Base-by-base conservation (phyloP, 1,284 basidiomycete species). In the Moesziomyces aphidis region DNA sequence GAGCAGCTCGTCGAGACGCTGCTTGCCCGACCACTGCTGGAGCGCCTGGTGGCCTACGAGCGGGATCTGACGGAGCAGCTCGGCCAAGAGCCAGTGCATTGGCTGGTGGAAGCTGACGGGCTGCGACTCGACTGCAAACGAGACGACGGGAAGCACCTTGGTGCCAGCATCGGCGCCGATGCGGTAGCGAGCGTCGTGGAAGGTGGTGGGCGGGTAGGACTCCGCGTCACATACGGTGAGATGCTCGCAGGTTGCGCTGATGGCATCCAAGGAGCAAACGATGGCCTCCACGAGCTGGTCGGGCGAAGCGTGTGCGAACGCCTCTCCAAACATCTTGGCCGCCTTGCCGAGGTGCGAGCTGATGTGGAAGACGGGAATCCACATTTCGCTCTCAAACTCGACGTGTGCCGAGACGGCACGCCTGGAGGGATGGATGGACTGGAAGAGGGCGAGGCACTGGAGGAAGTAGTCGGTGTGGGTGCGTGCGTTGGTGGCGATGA, bases 21-120 rank as follows among this genome's bases (percentile, higher is more conserved):
- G 24, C 24, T 28, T n/a, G 47, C 69, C 73, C 7, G 64, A 55
- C 56, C 59, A 64, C 21, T 21, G 46, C 44, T 69, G 74, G 53
- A 73, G 50, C 10, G 28, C 46, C 9, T 59, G 55, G 24, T 68
- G 62, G 2, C 69, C 61, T 22, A 68, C 69, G 24, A 62, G 51
- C n/a, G 72, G 50, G 26, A 81, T 60, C 43, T 83, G 75, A 85
- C 95, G 95, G 83, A 94, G 88, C 62, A 97, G 86, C 85, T 98
- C 96, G 22, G 94, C 93, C 49, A 97, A 87, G 23, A 97, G 87
- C 91, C 95, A 95, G 81, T 95, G 93, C 68, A 97, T 85, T 22
- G 95, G 94, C 83, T 98, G 94, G 83, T 98, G 96, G 85, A 97
- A 98, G 85, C 93, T 94, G 62, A 82, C 78, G 7, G 78, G 70